Base-by-base conservation (phyloP, 2,329 filamentous ascomycete genomes). In the Colletotrichum scovillei region DNA sequence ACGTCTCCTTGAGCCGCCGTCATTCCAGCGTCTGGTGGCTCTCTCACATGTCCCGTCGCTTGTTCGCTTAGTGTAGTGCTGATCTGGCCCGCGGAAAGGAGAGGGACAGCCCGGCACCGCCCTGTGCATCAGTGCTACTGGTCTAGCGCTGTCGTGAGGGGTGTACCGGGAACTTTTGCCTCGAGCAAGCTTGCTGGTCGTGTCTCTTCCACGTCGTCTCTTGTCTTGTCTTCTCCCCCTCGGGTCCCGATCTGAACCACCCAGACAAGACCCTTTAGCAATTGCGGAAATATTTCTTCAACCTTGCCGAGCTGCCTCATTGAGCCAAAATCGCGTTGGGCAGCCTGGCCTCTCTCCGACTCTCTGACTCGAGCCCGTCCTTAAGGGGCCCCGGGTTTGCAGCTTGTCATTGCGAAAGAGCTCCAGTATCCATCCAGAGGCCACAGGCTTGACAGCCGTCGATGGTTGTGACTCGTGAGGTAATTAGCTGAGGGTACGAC, bases 11-110 rank as follows among this genome's bases (percentile, higher is more conserved):
- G 35, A 52, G 64, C 68, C 52, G 53, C 64, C 30, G 49, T 59
- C 65, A 64, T 69, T 69, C 69, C 59, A 72, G 16, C 22, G 12
- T 52, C 57, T 56, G 16, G 2, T 16, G 32, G 0, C 59, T 28
- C 58, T 73, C 56, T 71, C 57, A 60, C 62, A 67, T 72, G 63
- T 64, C 67, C 49, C 67, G 59, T 64, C 55, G 67, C 68, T 69
- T 55, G n/a, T 32, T 30, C 69, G 63, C 63, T 62, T 72, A 69
- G 55, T 63, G 49, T 59, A 62, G 67, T 71, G 67, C 60, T 72
- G 58, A 72, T 75, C 83, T 62, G 57, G 67, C 35, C 63, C 30
- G 63, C 49, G 57, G 68, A 74, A 67, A 72, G n/a, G 68, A 65
- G 55, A 70, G 35, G 71, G 52, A 65, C 56, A 65, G 60, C 55